Evolutionary conservation across 2,329 filamentous ascomycete species (phyloP), one percentile per base, ranked within the genome.

Genomic region (Byssoonygena ceratinophila): DNA sequence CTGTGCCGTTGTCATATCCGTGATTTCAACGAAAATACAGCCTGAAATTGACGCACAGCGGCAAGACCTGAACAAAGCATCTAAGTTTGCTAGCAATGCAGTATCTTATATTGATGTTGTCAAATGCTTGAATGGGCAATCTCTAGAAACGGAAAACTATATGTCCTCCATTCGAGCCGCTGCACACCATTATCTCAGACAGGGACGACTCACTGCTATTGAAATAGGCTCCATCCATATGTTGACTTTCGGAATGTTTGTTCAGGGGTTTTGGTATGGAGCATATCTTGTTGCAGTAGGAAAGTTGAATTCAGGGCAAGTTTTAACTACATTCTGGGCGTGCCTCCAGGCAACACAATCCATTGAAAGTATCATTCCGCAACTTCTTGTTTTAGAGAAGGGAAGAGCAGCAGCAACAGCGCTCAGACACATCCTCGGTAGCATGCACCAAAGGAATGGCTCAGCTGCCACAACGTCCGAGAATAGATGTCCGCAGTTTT

Each of bases 211-310:
- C 14, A 85, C 82, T 58, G 81, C 85, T 0, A 64, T 82, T 2
- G 89, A 95, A 62, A 81, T 86, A 62, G 83, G 82, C 0, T 78
- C 85, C 45, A 76, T 87, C 48, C 82, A 84, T 44, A 79, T 94
- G 59, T 82, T 89, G 71, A 82, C 84, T 27, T 77, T 88, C 2
- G 76, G 75, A 1, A 82, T 96, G 64, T 96, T 97, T 59, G 83
- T 94, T 0, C 78, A 89, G 53, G 90, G 89, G 0, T 96, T 97
- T 62, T 95, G 87, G 80, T 94, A 90, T 60, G 90, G 89, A 0
- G 78, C 84, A 25, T 72, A 79, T 1, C 75, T 95, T 1, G 81
- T 92, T 8, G 72, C 75, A 8, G 68, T 76, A 1, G 81, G 80
- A 1, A 66, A 74, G 0, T 70, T 80, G 11, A 74, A 72, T 9